A percentile compares a stretch with the other conserved stretches of the same genome.
These are phyloP conservation scores for Cyclocybe cylindracea DNA, from an alignment of 768 basidiomycete genomes.

Conservation along the genomic window DNA sequence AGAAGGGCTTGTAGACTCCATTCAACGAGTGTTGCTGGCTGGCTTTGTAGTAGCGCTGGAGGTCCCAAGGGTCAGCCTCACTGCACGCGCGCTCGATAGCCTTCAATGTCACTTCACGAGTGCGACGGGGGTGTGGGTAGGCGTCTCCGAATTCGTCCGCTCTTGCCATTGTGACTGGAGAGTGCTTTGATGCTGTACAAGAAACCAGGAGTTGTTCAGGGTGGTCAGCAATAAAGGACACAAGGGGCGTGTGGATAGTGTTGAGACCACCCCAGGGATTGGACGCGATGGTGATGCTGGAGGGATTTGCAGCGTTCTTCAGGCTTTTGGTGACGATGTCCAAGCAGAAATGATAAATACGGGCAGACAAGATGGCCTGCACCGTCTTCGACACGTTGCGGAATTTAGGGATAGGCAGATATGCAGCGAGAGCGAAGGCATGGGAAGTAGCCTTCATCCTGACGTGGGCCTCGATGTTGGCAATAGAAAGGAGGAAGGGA, in stretches of 20 bases:
- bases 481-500: neutral
- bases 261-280: neutral
- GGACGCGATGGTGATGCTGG: neutral
- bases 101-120: too few species aligned
- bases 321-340: neutral
- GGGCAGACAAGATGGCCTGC: neutral
- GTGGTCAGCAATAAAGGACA: neutral
- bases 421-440: neutral
- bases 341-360: neutral
- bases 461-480: slow-evolving; percentile 1
- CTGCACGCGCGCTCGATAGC: too few species aligned
- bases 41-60: too few species aligned
- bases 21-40: slow-evolving; percentile 17
- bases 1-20: slow-evolving; percentile 32
- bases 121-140: too few species aligned
- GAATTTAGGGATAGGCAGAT: slow-evolving; percentile 1
- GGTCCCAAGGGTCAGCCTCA: too few species aligned
- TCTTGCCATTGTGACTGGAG: neutral
- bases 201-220: neutral
- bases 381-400: neutral
- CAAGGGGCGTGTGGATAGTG: neutral
- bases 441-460: slow-evolving; percentile 1
- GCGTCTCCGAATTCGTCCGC: too few species aligned
- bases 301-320: slow-evolving; percentile 1
- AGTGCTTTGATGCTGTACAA: neutral